Percentiles rank a stretch among this genome's conserved stretches.
Evolutionary conservation across 192 early-diverging fungal genomes (phyloP).

Genomic region (Coemansia sp.): DNA sequence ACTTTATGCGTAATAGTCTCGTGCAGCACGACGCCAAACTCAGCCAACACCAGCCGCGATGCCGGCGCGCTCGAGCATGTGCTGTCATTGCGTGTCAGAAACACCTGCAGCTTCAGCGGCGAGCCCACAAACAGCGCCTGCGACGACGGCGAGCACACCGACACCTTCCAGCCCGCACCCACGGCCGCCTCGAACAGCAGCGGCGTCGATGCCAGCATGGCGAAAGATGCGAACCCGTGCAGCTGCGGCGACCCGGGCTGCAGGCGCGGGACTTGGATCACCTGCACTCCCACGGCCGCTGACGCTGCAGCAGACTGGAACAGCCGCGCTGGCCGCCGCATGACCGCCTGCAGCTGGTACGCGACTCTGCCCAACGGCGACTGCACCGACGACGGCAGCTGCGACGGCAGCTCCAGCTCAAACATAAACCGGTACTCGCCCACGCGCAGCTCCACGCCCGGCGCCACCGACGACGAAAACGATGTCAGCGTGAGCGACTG

Average conservation of each 20-base stretch:
- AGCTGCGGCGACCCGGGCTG: background rate
- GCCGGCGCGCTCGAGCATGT: background rate
- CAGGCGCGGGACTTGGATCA: conserved; percentile 19
- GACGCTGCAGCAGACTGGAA: conserved; percentile 7
- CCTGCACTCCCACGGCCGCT: conserved; percentile 9
- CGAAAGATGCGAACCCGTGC: conserved; percentile 19
- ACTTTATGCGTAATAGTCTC: conserved; percentile 25
- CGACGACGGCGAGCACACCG: conserved; percentile 32
- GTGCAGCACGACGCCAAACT: conserved; percentile 18
- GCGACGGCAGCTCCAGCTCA: conserved; percentile 31
- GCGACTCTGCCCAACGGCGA: conserved; percentile 25
- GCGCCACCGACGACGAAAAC: background rate
- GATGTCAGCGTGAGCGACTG: background rate
- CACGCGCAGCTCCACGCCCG: conserved; percentile 7
- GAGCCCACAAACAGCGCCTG: conserved; percentile 21
- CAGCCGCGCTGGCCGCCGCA: conserved; percentile 12
- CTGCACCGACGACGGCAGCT: conserved; percentile 25
- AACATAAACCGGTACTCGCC: conserved; percentile 45
- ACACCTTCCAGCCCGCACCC: conserved; percentile 14
- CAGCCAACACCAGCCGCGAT: conserved; percentile 11
- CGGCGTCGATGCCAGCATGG: conserved; percentile 11
- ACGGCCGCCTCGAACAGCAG: conserved; percentile 19
- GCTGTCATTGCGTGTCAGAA: conserved; percentile 17
- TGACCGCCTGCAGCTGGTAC: conserved; percentile 9
- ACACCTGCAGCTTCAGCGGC: conserved; percentile 18